A percentile compares a stretch with the other conserved stretches of the same genome.
phyloP scores from a whole-genome alignment of 2,329 filamentous ascomycete genomes.

The Periconia digitata region DNA sequence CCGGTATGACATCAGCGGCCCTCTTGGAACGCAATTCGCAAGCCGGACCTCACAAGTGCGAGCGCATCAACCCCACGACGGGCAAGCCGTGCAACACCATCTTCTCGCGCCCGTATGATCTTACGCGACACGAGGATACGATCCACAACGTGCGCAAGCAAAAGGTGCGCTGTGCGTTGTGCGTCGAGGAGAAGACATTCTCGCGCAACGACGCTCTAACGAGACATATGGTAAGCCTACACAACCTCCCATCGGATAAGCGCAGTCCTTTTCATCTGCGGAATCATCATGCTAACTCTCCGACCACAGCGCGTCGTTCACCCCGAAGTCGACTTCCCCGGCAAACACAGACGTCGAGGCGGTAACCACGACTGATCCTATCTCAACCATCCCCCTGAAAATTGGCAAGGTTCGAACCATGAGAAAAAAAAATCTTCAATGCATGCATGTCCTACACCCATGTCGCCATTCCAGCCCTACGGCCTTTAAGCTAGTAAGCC shows the following conservation, averaged over 20 bases:
- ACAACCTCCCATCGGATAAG: constrained; percentile 8
- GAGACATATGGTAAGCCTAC: constrained; percentile 68
- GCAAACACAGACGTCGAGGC: constrained; percentile 56
- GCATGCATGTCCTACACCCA: no score
- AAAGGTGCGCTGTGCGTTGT: constrained; percentile 90
- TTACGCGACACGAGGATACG: constrained; percentile 94
- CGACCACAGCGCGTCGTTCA: constrained; percentile 71
- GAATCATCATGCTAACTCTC: constrained; percentile 20
- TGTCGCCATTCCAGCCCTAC: not conserved
- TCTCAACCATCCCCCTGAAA: no score
- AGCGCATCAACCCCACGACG: constrained; percentile 90
- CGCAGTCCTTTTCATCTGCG: not conserved
- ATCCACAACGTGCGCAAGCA: constrained; percentile 95
- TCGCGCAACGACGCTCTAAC: constrained; percentile 93
- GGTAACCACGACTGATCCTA: constrained; percentile 35
- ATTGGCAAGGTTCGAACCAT: no score
- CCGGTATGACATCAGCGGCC: constrained; percentile 54
- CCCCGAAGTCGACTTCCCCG: constrained; percentile 81
- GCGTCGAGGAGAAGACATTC: constrained; percentile 96
- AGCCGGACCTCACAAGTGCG: constrained; percentile 89
- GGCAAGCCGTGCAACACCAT: constrained; percentile 92
- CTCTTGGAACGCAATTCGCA: constrained; percentile 74
- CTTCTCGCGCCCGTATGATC: constrained; percentile 93
- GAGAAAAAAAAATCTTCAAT: no score
- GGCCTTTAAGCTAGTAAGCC: not conserved